Conservation (phyloP, 345 rosid species). For the Lagerstroemia speciosa region DNA sequence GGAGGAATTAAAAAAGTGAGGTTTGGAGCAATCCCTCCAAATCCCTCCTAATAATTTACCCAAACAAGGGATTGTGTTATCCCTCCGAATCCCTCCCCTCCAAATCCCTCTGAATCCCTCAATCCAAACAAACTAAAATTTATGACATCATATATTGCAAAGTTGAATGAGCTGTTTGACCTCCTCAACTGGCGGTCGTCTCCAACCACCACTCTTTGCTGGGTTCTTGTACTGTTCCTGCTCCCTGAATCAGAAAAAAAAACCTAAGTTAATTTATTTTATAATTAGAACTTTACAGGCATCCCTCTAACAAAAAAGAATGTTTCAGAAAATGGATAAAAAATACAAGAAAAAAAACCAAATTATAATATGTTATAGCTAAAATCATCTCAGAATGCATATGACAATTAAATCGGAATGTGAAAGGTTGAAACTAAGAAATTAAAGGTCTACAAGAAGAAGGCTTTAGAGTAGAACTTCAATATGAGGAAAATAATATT, state of each 20-base stretch:
- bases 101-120: too few relatives aligned
- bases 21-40: too few relatives aligned
- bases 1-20: too few relatives aligned
- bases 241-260: constrained; percentile 46
- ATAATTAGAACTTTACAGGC: not conserved
- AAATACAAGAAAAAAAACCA: not conserved
- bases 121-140: too few relatives aligned
- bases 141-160: not conserved
- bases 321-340: not conserved
- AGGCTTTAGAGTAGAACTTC: not conserved
- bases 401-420: not conserved
- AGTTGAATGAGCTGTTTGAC: constrained; percentile 16
- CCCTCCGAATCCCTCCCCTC: too few relatives aligned
- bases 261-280: not conserved
- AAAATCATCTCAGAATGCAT: not conserved
- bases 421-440: not conserved
- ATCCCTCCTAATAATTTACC: too few relatives aligned
- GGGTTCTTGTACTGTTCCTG: constrained; percentile 71
- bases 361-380: not conserved
- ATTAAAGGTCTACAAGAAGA: not conserved
- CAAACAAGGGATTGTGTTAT: too few relatives aligned
- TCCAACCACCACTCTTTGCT: constrained; percentile 41
- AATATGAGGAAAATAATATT: not conserved
- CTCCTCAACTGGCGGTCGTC: constrained; percentile 82
- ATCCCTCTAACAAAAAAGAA: not conserved